Conservation (phyloP, 2,329 filamentous ascomycete genomes). For the Seiridium unicorne region DNA sequence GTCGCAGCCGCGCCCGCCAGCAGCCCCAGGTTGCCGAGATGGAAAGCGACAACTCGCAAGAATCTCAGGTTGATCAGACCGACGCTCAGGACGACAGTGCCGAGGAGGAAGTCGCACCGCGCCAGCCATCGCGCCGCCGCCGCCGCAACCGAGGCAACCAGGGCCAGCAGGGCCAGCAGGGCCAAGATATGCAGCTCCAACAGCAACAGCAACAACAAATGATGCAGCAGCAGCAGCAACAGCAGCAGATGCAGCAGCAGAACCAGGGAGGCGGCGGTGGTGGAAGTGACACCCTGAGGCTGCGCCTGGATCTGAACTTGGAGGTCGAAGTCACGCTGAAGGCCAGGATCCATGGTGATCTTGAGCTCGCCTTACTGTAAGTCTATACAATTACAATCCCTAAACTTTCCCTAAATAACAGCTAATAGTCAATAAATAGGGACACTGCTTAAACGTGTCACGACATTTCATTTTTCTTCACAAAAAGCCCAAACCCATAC, state of each 20-base stretch:
- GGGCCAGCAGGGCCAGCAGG: neutral
- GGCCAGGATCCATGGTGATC: slow-evolving; percentile 80
- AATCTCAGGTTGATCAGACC: slow-evolving; percentile 16
- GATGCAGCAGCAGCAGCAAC: slow-evolving; percentile 3
- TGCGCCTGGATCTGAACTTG: slow-evolving; percentile 76
- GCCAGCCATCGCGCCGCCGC: slow-evolving; percentile 15
- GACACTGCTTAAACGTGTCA: neutral
- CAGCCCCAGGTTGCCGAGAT: neutral
- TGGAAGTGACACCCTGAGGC: slow-evolving; percentile 63
- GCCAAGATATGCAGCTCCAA: neutral
- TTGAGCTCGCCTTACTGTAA: slow-evolving; percentile 70
- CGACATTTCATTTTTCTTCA: neutral
- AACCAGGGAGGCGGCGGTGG: slow-evolving; percentile 29
- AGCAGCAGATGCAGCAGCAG: slow-evolving; percentile 5
- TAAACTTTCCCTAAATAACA: neutral
- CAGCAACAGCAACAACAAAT: neutral
- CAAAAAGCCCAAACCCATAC: neutral
- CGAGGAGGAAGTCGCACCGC: slow-evolving; percentile 19
- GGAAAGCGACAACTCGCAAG: slow-evolving; percentile 9
- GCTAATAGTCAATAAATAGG: neutral
- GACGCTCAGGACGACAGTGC: slow-evolving; percentile 21
- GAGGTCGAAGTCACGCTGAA: slow-evolving; percentile 85
- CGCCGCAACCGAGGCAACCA: slow-evolving; percentile 5
- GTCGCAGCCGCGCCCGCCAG: neutral
- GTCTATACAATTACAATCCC: slow-evolving; percentile 21